phyloP scores from a whole-genome alignment of 139 green algal genomes.

The Chlorella sorokiniana region DNA sequence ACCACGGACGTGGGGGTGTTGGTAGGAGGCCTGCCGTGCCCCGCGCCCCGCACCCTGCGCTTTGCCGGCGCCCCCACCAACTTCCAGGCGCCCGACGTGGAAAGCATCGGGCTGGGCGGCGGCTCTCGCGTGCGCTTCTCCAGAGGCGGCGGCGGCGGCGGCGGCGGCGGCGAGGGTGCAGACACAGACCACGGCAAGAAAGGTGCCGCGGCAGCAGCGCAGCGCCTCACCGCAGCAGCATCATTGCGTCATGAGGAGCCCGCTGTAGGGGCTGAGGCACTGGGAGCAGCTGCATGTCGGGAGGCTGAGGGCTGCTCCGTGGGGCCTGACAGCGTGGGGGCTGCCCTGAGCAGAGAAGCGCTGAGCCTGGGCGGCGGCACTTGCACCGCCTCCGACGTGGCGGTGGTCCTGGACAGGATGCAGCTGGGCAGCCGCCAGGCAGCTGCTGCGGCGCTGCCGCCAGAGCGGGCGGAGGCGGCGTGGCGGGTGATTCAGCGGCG shows the following conservation, averaged over 20 bases:
- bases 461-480: not conserved
- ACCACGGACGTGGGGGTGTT: conserved; percentile 51
- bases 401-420: conserved; percentile 41
- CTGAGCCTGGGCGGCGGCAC: conserved; percentile 32
- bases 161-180: not conserved
- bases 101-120: conserved; percentile 42
- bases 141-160: not conserved
- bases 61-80: conserved; percentile 41
- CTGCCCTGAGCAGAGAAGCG: conserved; percentile 19
- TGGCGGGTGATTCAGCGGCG: conserved; percentile 37
- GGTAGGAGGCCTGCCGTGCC: conserved; percentile 34
- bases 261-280: not conserved
- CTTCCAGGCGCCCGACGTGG: conserved; percentile 44
- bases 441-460: not conserved
- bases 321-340: conserved; percentile 47
- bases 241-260: not conserved
- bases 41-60: not conserved
- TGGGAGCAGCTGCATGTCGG: not conserved
- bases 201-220: not conserved
- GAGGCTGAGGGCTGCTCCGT: conserved; percentile 19
- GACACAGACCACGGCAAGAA: not conserved
- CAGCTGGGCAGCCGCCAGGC: conserved; percentile 17
- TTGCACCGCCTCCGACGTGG: conserved; percentile 48
- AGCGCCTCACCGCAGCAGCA: too few species aligned
- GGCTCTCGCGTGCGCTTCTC: conserved; percentile 20